Base-by-base conservation (phyloP, 768 basidiomycete species). In the Amanita rimosa region DNA sequence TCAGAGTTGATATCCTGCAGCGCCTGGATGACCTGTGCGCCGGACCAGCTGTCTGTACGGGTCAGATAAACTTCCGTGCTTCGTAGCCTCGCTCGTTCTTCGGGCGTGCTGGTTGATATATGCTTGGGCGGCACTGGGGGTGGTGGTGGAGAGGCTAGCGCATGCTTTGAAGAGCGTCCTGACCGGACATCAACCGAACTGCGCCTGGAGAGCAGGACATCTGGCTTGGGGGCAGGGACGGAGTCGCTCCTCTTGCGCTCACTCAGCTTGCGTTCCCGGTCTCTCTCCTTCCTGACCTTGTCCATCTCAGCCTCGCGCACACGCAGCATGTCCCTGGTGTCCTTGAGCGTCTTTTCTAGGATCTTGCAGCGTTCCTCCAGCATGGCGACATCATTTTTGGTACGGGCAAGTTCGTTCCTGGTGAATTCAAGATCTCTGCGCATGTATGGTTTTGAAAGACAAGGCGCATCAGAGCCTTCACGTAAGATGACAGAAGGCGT, bases 1-100 rank as follows among this genome's bases (percentile, higher is more conserved):
- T 87, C 85, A 0, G 82, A 78, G 59, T 88, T 88, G 61, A 88
- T 72, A 57, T 88, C 85, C 53, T 83, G 80, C 11, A 88, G 78
- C 2, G 83, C 79, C 58, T 88, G 84, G 42, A 88, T 74, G 60
- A 88, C 73, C 59, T 86, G 83, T 1, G 83, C 79, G 10, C 85
- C 85, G 1, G 84, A 85, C 82, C 80, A 85, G 26, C 63, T 66
- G 62, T 88, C 85, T 27, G 77, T 79, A 52, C 84, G 81, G 13
- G 83, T 84, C 66, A 87, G 72, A 62, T 81, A 87, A 17, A 72
- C 67, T 58, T 87, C 86, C 48, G 69, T 62, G 57, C 78, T 76
- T 50, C 75, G 77, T 35, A 67, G 54, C 29, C 79, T 76, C 10
- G 80, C 82, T 9, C 68, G 69, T 37, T 76, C 74, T 62, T 86